Conservation (phyloP, 306 rosid genomes). For the Vigna radiata region DNA sequence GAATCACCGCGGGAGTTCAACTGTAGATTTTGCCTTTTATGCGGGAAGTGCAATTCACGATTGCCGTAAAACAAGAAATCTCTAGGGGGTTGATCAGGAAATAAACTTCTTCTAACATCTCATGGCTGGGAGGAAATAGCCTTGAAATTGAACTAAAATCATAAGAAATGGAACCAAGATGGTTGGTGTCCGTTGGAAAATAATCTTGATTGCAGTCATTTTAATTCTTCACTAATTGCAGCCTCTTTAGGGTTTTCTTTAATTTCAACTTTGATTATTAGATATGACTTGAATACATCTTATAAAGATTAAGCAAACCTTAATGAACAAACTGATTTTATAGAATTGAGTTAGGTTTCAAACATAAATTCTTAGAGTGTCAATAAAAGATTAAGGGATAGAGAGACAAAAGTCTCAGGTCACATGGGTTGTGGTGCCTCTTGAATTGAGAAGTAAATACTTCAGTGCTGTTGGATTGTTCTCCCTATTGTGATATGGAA, state of each 20-base stretch:
- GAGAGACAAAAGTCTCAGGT: neutral
- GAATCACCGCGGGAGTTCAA: neutral
- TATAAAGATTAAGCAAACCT: no score
- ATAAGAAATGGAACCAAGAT: slow-evolving; percentile 2
- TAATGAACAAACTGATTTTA: neutral
- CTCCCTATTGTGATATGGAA: slow-evolving; percentile 13
- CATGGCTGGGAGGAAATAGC: slow-evolving; percentile 1
- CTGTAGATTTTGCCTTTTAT: neutral
- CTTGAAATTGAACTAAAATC: neutral
- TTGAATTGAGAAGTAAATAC: slow-evolving; percentile 21
- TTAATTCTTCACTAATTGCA: no score
- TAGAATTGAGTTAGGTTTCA: neutral
- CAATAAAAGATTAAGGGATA: neutral
- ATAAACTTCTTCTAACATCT: neutral
- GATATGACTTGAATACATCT: no score
- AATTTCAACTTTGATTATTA: no score
- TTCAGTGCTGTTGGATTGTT: slow-evolving; percentile 12
- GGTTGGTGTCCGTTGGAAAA: neutral
- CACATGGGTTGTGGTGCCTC: neutral
- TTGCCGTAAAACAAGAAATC: slow-evolving; percentile 35
- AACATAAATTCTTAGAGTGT: neutral
- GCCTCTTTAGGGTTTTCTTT: no score
- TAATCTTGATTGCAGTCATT: no score
- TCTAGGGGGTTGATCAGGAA: slow-evolving; percentile 2
- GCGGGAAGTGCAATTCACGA: slow-evolving; percentile 6